These are phyloP conservation scores for Eremochloa ophiuroides DNA, from an alignment of 176 grass and related monocot genomes.

Conservation along the genomic window DNA sequence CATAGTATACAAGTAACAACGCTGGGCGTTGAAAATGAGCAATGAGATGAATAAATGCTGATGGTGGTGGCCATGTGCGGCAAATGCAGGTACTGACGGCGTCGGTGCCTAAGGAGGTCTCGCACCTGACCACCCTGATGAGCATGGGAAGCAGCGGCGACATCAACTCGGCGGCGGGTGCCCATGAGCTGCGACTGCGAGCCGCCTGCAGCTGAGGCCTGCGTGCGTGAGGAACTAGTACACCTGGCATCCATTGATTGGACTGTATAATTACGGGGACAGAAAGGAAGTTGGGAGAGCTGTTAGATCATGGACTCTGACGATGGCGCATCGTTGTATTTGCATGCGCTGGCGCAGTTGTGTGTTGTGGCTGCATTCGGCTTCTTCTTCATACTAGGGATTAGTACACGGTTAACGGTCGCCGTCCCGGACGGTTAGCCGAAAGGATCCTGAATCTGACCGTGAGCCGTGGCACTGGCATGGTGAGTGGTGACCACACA, in stretches of 20 bases:
- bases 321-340: no score
- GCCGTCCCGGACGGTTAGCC: neutral
- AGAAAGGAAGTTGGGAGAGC: neutral
- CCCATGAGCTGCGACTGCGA: slow-evolving; percentile 24
- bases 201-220: slow-evolving; percentile 34
- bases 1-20: neutral
- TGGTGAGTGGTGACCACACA: neutral
- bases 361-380: no score
- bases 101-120: slow-evolving; percentile 83
- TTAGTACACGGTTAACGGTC: slow-evolving; percentile 2
- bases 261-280: neutral
- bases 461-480: neutral
- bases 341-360: no score
- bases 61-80: neutral
- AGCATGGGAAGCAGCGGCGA: slow-evolving; percentile 13
- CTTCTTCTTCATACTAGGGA: no score
- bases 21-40: neutral
- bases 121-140: slow-evolving; percentile 65
- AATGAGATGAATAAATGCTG: neutral
- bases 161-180: neutral
- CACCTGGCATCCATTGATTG: neutral
- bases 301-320: no score
- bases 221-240: neutral
- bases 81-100: slow-evolving; percentile 60
- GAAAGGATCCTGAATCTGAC: neutral